These are phyloP conservation scores for Aspergillus hancockii DNA, from an alignment of 495 filamentous ascomycete species.

Conservation along the genomic window DNA sequence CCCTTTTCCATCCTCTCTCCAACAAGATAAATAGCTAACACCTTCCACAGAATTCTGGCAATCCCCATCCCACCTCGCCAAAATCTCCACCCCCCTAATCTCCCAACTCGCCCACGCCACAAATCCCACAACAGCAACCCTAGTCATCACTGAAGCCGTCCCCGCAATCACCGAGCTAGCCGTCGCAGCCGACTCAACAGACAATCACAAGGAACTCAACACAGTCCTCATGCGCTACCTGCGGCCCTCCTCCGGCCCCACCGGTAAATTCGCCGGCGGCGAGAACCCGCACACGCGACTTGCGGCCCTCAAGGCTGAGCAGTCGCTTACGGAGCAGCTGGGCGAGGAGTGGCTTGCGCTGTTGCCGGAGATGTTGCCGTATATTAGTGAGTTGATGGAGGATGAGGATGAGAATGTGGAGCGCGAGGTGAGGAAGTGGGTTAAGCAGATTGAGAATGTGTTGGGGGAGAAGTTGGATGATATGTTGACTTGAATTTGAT, in stretches of 20 bases:
- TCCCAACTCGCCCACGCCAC: constrained; percentile 64
- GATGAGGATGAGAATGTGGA: constrained; percentile 94
- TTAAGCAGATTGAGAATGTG: constrained; percentile 80
- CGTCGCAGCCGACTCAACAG: constrained; percentile 70
- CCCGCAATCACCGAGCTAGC: constrained; percentile 76
- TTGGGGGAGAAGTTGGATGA: constrained; percentile 84
- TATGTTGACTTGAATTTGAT: constrained; percentile 74
- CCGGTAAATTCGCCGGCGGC: constrained; percentile 51
- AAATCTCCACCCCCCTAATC: constrained; percentile 67
- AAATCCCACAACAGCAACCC: constrained; percentile 30
- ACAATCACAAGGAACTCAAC: constrained; percentile 89
- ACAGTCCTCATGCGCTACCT: constrained; percentile 70
- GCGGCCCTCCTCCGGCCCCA: constrained; percentile 64
- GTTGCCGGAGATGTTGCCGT: constrained; percentile 91
- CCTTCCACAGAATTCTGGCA: constrained; percentile 74
- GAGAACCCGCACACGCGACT: constrained; percentile 58
- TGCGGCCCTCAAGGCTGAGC: constrained; percentile 77
- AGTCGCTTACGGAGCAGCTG: constrained; percentile 70
- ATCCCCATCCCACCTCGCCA: constrained; percentile 77
- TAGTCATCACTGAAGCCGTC: constrained; percentile 49
- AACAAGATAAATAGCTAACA: constrained; percentile 14
- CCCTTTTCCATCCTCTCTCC: not conserved
- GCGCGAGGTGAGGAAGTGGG: constrained; percentile 81
- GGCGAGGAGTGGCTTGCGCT: constrained; percentile 91
- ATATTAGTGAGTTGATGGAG: constrained; percentile 91